Base-by-base conservation (phyloP, 2,329 filamentous ascomycete genomes). In the Canariomyces notabilis region DNA sequence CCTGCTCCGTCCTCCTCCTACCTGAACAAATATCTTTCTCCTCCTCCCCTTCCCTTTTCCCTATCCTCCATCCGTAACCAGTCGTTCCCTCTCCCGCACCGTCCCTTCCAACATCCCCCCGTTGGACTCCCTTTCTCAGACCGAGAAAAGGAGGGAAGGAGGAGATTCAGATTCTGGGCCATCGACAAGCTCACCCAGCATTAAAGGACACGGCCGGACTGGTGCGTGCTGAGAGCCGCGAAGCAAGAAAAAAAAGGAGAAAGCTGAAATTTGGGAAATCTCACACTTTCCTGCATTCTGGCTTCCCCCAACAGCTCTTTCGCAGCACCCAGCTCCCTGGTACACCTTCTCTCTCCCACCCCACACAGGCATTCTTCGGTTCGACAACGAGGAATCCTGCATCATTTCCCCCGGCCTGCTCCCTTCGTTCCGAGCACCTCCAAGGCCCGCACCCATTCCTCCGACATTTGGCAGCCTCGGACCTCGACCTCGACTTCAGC, bases 11-110 rank as follows among this genome's bases (percentile, higher is more conserved):
- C 70, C 69, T 75, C 67, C 68, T 75, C 72, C 70, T 70, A 72
- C 72, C 64, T 54, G 51, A 53, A 48, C 54, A 61, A 63, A 64
- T 65, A 64, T 71, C 71, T 73, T 70, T 62, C 63, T 69, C 69
- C 64, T 62, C 54, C 55, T 58, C 59, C 53, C 57, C 60, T 64
- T 63, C 56, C 61, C 62, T 60, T 63, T 54, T 57, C 51, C 49
- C 57, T 56, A 58, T 61, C 59, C 59, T 62, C 60, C 55, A 58
- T 63, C 61, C 61, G 60, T 66, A 68, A 71, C 71, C 72, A 76
- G 72, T 76, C 73, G 69, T 77, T 77, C 69, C 67, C 70, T 73
- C 70, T 68, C 69, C 67, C 68, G 64, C 69, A 65, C 65, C 65
- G 64, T 64, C 67, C 70, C 67, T 70, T 75, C 73, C 70, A 58